phyloP scores from a whole-genome alignment of 306 rosid genomes.

The Senna siamea region DNA sequence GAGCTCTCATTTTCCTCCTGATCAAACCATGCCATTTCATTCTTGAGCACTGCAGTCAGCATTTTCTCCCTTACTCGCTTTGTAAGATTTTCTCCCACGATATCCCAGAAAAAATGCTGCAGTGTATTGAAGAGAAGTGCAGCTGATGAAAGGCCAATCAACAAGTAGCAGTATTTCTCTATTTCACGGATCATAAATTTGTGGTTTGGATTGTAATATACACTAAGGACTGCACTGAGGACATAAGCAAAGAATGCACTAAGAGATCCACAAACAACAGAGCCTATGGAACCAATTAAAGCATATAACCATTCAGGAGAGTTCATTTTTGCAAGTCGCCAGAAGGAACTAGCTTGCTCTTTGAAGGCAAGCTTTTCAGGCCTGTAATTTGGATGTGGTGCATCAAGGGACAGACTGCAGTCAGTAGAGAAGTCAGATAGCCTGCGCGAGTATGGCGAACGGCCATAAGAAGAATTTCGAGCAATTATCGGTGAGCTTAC shows the following conservation, averaged over 20 bases:
- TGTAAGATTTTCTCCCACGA: conserved; percentile 97
- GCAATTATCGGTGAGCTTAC: conserved; percentile 98
- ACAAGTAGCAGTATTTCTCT: conserved; percentile 84
- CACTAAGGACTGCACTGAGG: conserved; percentile 96
- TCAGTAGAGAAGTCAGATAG: conserved; percentile 97
- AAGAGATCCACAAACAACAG: conserved; percentile 90
- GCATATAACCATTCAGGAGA: conserved; percentile 98
- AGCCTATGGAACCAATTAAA: conserved; percentile 84
- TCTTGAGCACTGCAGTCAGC: conserved; percentile 84
- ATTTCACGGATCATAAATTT: conserved; percentile 78
- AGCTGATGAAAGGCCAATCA: conserved; percentile 96
- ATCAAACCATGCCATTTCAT: conserved; percentile 99
- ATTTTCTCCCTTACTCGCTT: conserved; percentile 97
- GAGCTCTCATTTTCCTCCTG: conserved; percentile 99
- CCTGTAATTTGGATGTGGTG: conserved; percentile 78
- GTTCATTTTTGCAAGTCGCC: conserved; percentile 99
- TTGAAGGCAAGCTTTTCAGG: conserved; percentile 89
- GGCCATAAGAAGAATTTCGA: conserved; percentile 94
- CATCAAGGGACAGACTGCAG: conserved; percentile 84
- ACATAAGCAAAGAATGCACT: conserved; percentile 99
- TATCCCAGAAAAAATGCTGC: conserved; percentile 98
- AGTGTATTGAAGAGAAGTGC: conserved; percentile 93
- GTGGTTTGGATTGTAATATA: conserved; percentile 84
- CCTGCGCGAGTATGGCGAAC: conserved; percentile 96
- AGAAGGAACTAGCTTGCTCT: conserved; percentile 95